phyloP scores from a whole-genome alignment of 1,284 basidiomycete genomes.

The Paramarasmius palmivorus region DNA sequence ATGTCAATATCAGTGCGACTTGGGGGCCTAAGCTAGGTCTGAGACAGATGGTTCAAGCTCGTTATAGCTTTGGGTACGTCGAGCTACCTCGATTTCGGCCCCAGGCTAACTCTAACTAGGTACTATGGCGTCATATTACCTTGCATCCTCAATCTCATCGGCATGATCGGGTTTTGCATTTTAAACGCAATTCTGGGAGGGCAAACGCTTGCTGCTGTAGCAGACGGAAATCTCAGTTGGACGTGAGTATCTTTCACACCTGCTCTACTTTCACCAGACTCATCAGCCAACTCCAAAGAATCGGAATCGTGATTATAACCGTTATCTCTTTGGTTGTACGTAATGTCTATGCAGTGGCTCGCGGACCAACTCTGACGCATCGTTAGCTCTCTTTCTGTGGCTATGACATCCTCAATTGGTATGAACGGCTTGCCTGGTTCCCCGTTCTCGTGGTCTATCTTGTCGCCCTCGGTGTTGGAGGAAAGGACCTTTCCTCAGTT shows the following conservation, averaged over 20 bases:
- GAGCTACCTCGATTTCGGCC: constrained; percentile 22
- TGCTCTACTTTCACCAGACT: constrained; percentile 1
- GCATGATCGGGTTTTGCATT: constrained; percentile 74
- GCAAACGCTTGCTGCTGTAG: constrained; percentile 75
- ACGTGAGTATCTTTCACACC: constrained; percentile 40
- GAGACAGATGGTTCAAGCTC: constrained; percentile 83
- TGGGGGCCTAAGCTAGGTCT: constrained; percentile 86
- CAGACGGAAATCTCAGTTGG: constrained; percentile 65
- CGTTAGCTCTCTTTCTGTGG: constrained; percentile 80
- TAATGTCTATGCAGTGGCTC: constrained; percentile 16
- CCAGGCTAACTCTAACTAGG: constrained; percentile 32
- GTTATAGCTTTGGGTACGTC: constrained; percentile 82
- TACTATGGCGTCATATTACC: constrained; percentile 70
- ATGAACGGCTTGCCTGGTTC: constrained; percentile 77
- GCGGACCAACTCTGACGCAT: neutral
- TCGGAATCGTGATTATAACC: constrained; percentile 88
- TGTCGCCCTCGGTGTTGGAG: constrained; percentile 73
- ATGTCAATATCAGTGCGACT: constrained; percentile 50
- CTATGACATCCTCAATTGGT: constrained; percentile 75
- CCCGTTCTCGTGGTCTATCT: constrained; percentile 79
- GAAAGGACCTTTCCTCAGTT: constrained; percentile 57
- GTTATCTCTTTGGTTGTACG: constrained; percentile 73
- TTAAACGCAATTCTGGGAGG: constrained; percentile 81
- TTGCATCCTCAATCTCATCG: constrained; percentile 63
- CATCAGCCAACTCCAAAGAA: constrained; percentile 43